Base-by-base conservation (phyloP, 306 rosid species). In the Vicia villosa region DNA sequence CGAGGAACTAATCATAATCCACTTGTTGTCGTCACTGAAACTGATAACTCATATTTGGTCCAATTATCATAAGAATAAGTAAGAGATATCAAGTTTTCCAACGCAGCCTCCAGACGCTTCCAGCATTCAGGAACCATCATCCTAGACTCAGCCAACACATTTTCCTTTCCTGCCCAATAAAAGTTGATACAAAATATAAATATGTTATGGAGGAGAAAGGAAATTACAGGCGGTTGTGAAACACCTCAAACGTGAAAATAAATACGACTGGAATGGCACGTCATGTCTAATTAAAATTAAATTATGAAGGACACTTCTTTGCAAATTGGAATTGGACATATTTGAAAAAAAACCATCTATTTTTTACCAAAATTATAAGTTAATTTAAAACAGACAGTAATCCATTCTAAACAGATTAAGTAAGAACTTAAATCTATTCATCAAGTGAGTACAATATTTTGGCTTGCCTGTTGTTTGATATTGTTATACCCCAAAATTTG, bases 91-190 rank as follows among this genome's bases (percentile, higher is more conserved):
- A 92, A 80, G 68, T 91, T 92, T 21, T 81, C 85, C 68, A 91
- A 52, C 64, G 96, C 75, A 5, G 88, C 81, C 81, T 89, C 96
- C 42, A 92, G 86, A 80, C 98, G 95, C 87, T 86, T 92, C 77
- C 65, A 83, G 60, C 96, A 92, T 47, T 92, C 98, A 0, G 98
- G 98, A 70, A 92, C 83, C 98, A 89, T 92, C 98, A 89, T 92
- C 85, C 96, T 86, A 62, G 96, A 92, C 84, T 92, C 98, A 28
- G 88, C 98, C 75, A 92, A 72, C 73, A 92, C 98, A 83, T 87
- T n/a, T n/a, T n/a, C n/a, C n/a, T 89, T 84, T 92, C 98, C 98
- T 92, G 88, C 65, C 66, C 70, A 72, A 73, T 67, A 26, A 32
- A 68, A 40, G 79, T 43, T 17, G 70, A 12, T 17, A 78, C 56